These are phyloP conservation scores for Lachancea cidri DNA, from an alignment of 805 yeast genomes.

Conservation along the genomic window DNA sequence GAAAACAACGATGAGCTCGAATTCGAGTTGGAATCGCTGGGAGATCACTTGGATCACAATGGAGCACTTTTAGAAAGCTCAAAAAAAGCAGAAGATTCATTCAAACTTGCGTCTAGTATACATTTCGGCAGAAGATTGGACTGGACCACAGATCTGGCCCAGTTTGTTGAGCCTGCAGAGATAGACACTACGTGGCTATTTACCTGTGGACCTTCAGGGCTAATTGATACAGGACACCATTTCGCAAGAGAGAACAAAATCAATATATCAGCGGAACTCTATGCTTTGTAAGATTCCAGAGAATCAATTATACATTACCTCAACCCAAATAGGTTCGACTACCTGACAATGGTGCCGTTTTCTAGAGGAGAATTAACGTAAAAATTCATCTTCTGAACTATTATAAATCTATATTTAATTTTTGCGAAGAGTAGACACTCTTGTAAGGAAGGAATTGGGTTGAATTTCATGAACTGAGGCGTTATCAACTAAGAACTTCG, in stretches of 20 bases:
- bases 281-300: slow-evolving; percentile 20
- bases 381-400: too few species aligned
- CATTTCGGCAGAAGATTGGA: slow-evolving; percentile 23
- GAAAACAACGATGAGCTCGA: slow-evolving; percentile 13
- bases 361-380: too few species aligned
- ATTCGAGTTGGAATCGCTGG: slow-evolving; percentile 14
- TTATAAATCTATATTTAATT: too few species aligned
- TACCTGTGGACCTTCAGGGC: slow-evolving; percentile 28
- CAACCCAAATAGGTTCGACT: too few species aligned
- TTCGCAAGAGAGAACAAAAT: slow-evolving; percentile 20
- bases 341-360: too few species aligned
- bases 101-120: slow-evolving; percentile 13
- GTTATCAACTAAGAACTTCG: too few species aligned
- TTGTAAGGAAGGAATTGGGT: too few species aligned
- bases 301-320: too few species aligned
- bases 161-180: slow-evolving; percentile 14
- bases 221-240: slow-evolving; percentile 17
- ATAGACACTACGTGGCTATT: slow-evolving; percentile 25
- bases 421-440: too few species aligned
- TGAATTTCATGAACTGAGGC: too few species aligned
- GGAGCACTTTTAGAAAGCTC: slow-evolving; percentile 13
- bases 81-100: not conserved
- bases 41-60: slow-evolving; percentile 15
- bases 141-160: slow-evolving; percentile 24
- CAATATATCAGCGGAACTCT: slow-evolving; percentile 20